These are phyloP conservation scores for Paecilomyces variotii DNA, from an alignment of 2,329 filamentous ascomycete species.

Conservation along the genomic window DNA sequence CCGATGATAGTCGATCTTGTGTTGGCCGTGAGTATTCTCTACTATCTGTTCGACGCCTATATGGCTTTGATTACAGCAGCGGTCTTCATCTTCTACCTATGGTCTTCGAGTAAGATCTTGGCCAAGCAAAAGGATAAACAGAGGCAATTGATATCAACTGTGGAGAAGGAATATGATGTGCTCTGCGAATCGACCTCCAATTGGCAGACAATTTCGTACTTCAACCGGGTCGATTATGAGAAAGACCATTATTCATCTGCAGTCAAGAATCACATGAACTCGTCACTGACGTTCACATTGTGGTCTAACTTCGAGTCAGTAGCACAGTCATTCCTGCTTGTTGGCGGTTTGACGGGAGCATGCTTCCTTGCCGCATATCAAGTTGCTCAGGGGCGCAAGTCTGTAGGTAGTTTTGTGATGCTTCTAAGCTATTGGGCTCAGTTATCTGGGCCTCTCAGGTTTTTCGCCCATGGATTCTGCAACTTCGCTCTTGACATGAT, in stretches of 20 bases:
- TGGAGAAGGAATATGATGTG: conserved; percentile 44
- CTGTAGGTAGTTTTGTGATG: conserved; percentile 56
- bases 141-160: conserved; percentile 31
- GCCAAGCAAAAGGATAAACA: conserved; percentile 32
- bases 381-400: conserved; percentile 41
- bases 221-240: conserved; percentile 51
- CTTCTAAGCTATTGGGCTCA: conserved; percentile 58
- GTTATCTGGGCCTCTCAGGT: conserved; percentile 41
- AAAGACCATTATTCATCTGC: conserved; percentile 39
- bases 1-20: conserved; percentile 57
- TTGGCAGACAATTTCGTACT: conserved; percentile 52
- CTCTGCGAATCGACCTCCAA: conserved; percentile 53
- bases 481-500: conserved; percentile 49
- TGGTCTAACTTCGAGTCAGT: conserved; percentile 28
- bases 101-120: conserved; percentile 36
- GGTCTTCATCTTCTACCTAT: conserved; percentile 45
- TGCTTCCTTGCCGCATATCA: conserved; percentile 47
- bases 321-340: conserved; percentile 40
- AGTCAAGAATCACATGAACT: conserved; percentile 30
- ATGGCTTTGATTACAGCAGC: conserved; percentile 45
- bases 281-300: conserved; percentile 27
- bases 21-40: conserved; percentile 54
- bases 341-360: conserved; percentile 41
- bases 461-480: conserved; percentile 43
- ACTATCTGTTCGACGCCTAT: conserved; percentile 54